Evolutionary conservation across 2,329 filamentous ascomycete genomes (phyloP), one percentile per base, ranked within the genome.

Genomic region (Aspergillus aculeatus): DNA sequence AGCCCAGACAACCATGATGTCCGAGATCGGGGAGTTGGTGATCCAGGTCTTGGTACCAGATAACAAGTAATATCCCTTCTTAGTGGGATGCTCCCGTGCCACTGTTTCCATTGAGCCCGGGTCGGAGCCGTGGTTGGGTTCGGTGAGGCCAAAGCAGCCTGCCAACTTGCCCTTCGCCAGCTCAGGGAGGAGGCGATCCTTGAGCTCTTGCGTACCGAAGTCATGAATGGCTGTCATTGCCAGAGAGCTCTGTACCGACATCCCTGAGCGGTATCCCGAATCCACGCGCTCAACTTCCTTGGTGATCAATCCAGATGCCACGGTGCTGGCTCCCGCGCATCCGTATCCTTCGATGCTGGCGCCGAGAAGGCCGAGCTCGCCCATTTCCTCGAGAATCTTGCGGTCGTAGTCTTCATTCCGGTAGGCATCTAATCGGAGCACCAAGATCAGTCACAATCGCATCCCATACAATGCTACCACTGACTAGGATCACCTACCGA

Each of bases 31-130:
- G 7, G 90, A 94, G 77, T 96, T 96, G 14, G 92, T 96, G 73
- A 96, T 96, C 92, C 92, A 96, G 0, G 93, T 96, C 82, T 96
- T 96, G 53, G 90, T 81, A 1, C 92, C 92, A 50, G 88, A 91
- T 38, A 96, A 78, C 48, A 87, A 84, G 68, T 89, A 90, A 75
- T 92, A 91, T 1, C 92, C 92, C 71, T 90, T 89, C 81, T 93
- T 93, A 7, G 86, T 88, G 5, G 92, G 90, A 73, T 96, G 92
- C 52, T 88, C 87, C 73, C 88, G 91, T n/a, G 92, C 93, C 10
- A 85, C 83, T 5, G 89, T 92, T 82, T 96, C 92, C 91, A 96
- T 94, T 38, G 89, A 91, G 14, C 92, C 92, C 5, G 92, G 92
- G 72, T 96, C 93, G 58, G 90, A 95, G 61, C 92, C 92, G 74